Percentiles rank a stretch among this genome's conserved stretches.
phyloP scores from a whole-genome alignment of 129 eudicot species.

The Deinandra increscens region DNA sequence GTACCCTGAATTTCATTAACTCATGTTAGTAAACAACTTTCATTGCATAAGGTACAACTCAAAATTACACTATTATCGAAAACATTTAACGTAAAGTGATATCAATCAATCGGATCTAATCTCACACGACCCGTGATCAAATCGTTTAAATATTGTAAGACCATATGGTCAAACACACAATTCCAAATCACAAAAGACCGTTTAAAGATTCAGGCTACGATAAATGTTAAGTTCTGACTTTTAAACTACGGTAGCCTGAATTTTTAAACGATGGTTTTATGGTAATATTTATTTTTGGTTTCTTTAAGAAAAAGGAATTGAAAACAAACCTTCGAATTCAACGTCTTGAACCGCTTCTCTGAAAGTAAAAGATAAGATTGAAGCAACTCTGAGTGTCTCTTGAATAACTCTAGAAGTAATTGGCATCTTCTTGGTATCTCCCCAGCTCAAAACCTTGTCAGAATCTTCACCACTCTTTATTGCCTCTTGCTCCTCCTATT shows the following conservation, averaged over 20 bases:
- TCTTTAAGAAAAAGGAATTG: background rate
- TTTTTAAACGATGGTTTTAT: too few species aligned
- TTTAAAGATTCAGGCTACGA: too few species aligned
- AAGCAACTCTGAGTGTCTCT: constrained; percentile 63
- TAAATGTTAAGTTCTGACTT: too few species aligned
- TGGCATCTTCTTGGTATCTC: constrained; percentile 52
- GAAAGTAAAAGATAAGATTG: constrained; percentile 55
- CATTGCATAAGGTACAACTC: background rate
- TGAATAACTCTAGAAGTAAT: constrained; percentile 44
- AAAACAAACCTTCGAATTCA: constrained; percentile 41
- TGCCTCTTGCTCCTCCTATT: constrained; percentile 41
- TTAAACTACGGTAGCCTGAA: too few species aligned
- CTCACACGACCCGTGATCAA: too few species aligned
- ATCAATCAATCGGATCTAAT: too few species aligned
- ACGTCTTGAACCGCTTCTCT: constrained; percentile 55
- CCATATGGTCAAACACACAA: too few species aligned
- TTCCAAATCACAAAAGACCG: too few species aligned
- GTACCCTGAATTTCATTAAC: constrained; percentile 40
- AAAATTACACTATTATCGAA: too few species aligned
- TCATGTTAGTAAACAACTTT: background rate
- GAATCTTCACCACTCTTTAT: constrained; percentile 39
- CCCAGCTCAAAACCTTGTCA: constrained; percentile 51
- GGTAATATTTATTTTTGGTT: constrained; percentile 15
- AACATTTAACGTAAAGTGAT: too few species aligned
- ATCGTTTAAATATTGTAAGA: too few species aligned